Percentiles rank a stretch among this genome's conserved stretches.
Conservation (phyloP, 768 basidiomycete genomes). For the Cubamyces lactineus region DNA sequence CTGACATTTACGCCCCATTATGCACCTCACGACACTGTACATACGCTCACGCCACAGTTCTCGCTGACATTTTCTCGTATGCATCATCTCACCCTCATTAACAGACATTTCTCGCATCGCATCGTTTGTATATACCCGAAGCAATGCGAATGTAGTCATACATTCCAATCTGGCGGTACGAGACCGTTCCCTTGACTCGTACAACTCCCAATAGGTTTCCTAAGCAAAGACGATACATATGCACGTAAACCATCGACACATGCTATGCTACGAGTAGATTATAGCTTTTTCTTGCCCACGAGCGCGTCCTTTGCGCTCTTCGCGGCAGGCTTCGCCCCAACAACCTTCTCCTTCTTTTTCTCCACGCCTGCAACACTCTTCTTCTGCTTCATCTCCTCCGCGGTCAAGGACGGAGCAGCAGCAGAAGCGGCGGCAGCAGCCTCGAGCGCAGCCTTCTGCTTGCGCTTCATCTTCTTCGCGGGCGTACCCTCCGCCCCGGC, state of each 20-base stretch:
- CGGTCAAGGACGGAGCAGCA: slow-evolving; percentile 15
- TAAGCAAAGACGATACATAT: too few species aligned
- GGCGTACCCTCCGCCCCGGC: slow-evolving; percentile 3
- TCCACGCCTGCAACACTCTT: slow-evolving; percentile 44
- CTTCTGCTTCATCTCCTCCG: slow-evolving; percentile 58
- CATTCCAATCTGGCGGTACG: too few species aligned
- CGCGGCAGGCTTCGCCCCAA: slow-evolving; percentile 38
- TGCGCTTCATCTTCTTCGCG: slow-evolving; percentile 20
- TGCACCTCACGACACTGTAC: slow-evolving; percentile 18
- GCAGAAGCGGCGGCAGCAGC: slow-evolving; percentile 14
- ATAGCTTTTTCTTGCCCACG: slow-evolving; percentile 49
- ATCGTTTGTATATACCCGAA: slow-evolving; percentile 7
- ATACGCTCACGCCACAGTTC: not conserved
- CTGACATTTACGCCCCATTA: slow-evolving; percentile 11
- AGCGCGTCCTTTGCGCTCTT: slow-evolving; percentile 59
- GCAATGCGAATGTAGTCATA: slow-evolving; percentile 12
- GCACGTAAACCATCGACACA: not conserved
- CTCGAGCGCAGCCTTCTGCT: slow-evolving; percentile 14
- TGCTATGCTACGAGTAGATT: slow-evolving; percentile 35
- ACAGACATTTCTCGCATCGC: slow-evolving; percentile 3
- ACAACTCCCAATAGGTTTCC: not conserved
- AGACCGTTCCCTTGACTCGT: too few species aligned
- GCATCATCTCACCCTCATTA: slow-evolving; percentile 8
- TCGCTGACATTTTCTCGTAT: slow-evolving; percentile 12
- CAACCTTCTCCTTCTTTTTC: slow-evolving; percentile 60